These are phyloP conservation scores for Sicyos baderoa DNA, from an alignment of 306 rosid species.

Conservation along the genomic window DNA sequence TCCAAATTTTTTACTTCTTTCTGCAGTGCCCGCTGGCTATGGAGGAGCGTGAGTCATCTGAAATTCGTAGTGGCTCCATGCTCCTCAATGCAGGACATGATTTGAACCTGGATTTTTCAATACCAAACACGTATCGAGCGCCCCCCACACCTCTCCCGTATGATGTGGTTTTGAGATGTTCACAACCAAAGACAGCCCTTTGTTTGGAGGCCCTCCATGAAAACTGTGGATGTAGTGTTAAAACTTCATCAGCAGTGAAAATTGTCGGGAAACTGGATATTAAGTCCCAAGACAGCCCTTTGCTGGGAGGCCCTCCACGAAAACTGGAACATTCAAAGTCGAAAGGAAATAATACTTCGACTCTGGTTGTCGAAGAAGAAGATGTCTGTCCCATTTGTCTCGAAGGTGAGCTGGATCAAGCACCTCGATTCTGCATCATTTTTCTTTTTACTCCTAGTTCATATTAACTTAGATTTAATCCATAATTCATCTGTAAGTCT, in stretches of 20 bases:
- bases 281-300: conserved; percentile 39
- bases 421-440: not conserved
- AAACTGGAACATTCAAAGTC: conserved; percentile 38
- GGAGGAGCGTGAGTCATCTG: conserved; percentile 49
- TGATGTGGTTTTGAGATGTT: conserved; percentile 49
- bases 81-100: conserved; percentile 43
- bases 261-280: conserved; percentile 47
- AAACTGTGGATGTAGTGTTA: conserved; percentile 40
- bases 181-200: conserved; percentile 22
- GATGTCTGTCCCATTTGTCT: conserved; percentile 83
- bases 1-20: conserved; percentile 15
- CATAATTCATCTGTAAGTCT: not conserved
- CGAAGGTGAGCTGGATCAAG: conserved; percentile 61
- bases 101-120: conserved; percentile 44
- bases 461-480: not conserved
- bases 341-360: conserved; percentile 24
- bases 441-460: conserved; percentile 14
- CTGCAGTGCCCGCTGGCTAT: conserved; percentile 54
- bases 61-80: conserved; percentile 35
- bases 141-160: conserved; percentile 82
- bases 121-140: conserved; percentile 61
- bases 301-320: conserved; percentile 29
- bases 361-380: conserved; percentile 46
- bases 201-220: no score
- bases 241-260: conserved; percentile 40